Percentiles rank a stretch among this genome's conserved stretches.
phyloP scores from a whole-genome alignment of 108 stramenopile species.

The Licmophora abbreviata region DNA sequence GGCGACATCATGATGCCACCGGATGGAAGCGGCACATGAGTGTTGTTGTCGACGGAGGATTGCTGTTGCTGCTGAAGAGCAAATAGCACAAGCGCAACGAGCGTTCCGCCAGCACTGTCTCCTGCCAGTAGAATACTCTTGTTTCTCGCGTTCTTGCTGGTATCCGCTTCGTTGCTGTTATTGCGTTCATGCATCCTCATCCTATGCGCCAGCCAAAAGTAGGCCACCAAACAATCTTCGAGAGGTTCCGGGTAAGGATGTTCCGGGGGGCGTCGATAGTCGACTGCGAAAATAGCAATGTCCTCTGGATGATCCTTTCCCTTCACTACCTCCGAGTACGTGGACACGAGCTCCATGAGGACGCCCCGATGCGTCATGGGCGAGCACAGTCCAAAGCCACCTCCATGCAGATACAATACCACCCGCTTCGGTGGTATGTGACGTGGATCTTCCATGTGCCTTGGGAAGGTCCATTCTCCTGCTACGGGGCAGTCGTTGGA shows the following conservation, averaged over 20 bases:
- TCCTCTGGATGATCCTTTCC: no score
- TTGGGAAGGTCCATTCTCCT: conserved; percentile 1
- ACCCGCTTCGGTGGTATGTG: background rate
- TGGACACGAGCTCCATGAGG: background rate
- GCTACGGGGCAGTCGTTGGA: background rate
- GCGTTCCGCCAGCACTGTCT: conserved; percentile 1
- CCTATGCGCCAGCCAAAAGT: background rate
- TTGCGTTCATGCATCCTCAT: no score
- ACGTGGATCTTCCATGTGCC: background rate
- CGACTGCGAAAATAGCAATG: background rate
- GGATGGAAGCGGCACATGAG: background rate
- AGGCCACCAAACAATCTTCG: background rate
- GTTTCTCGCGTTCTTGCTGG: no score
- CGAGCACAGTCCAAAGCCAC: background rate
- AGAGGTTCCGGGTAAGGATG: conserved; percentile 1
- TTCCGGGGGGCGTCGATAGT: conserved; percentile 1
- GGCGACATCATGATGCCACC: background rate
- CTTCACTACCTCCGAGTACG: background rate
- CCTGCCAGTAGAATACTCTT: background rate
- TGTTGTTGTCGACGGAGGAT: no score
- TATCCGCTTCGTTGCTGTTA: no score
- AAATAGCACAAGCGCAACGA: background rate
- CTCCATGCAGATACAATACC: conserved; percentile 2
- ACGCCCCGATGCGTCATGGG: background rate
- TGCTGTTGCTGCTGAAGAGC: background rate